Evolutionary conservation across 73 alveolate species (phyloP).

Genomic region (Blepharisma japonicum): DNA sequence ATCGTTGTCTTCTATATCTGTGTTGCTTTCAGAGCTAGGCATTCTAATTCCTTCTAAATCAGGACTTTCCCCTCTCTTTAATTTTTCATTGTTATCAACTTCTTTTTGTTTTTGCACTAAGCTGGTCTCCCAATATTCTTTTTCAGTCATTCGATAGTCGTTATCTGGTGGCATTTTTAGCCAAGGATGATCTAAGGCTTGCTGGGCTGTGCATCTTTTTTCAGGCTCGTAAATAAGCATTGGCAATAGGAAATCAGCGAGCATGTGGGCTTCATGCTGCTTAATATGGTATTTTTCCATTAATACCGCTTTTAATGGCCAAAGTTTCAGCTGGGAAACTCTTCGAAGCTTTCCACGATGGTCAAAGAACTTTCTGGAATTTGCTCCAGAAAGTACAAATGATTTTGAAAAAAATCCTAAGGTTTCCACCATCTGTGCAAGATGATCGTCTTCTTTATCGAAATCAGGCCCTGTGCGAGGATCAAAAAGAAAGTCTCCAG

Average conservation of each 20-base stretch:
- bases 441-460: conserved; percentile 84
- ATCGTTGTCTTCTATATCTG: conserved; percentile 4
- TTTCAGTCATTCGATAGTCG: conserved; percentile 56
- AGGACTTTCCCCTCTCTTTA: conserved; percentile 7
- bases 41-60: neutral
- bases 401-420: conserved; percentile 35
- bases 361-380: conserved; percentile 66
- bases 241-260: conserved; percentile 89
- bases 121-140: conserved; percentile 50
- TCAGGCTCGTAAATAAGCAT: conserved; percentile 84
- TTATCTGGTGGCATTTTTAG: conserved; percentile 61
- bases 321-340: conserved; percentile 66
- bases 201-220: conserved; percentile 86
- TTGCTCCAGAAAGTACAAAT: conserved; percentile 35
- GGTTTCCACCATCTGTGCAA: conserved; percentile 61
- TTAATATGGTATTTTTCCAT: conserved; percentile 63
- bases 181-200: conserved; percentile 90
- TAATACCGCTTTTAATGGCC: conserved; percentile 64
- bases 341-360: conserved; percentile 62
- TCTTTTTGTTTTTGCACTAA: conserved; percentile 40
- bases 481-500: conserved; percentile 98
- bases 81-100: conserved; percentile 20
- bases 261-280: conserved; percentile 84
- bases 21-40: neutral
- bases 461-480: conserved; percentile 65